Percentiles rank a stretch among this genome's conserved stretches.
Conservation (phyloP, 2,329 filamentous ascomycete genomes). For the Fusarium sp. region DNA sequence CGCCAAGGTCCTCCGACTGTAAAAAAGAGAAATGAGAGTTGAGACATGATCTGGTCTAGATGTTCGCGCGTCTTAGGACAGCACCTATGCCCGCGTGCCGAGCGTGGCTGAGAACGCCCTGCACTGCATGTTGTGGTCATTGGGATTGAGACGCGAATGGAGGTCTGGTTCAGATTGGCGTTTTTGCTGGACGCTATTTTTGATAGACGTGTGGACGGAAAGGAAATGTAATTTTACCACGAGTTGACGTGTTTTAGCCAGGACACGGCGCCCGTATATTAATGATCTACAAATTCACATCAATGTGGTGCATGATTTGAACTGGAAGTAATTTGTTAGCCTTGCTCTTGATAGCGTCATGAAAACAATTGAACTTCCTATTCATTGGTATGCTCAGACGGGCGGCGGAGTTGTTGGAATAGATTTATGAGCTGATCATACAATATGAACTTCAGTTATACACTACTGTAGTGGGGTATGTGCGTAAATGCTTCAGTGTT, state of each 20-base stretch:
- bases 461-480: too few species aligned
- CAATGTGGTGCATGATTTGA: conserved; percentile 10
- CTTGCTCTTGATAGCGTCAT: neutral
- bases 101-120: conserved; percentile 28
- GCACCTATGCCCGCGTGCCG: conserved; percentile 19
- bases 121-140: conserved; percentile 31
- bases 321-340: neutral
- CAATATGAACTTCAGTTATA: too few species aligned
- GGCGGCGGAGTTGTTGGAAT: too few species aligned
- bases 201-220: conserved; percentile 52
- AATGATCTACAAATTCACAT: conserved; percentile 47
- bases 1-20: conserved; percentile 87
- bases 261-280: conserved; percentile 45
- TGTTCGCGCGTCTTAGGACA: conserved; percentile 20
- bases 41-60: conserved; percentile 26
- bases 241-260: conserved; percentile 53
- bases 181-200: conserved; percentile 46
- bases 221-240: conserved; percentile 57
- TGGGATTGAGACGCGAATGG: conserved; percentile 29
- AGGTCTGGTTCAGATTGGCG: conserved; percentile 39
- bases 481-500: too few species aligned
- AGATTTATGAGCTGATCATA: too few species aligned
- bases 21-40: conserved; percentile 48
- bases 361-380: neutral
- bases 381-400: too few species aligned